Conservation (phyloP, 2,329 filamentous ascomycete species). For the Paecilomyces variotii region DNA sequence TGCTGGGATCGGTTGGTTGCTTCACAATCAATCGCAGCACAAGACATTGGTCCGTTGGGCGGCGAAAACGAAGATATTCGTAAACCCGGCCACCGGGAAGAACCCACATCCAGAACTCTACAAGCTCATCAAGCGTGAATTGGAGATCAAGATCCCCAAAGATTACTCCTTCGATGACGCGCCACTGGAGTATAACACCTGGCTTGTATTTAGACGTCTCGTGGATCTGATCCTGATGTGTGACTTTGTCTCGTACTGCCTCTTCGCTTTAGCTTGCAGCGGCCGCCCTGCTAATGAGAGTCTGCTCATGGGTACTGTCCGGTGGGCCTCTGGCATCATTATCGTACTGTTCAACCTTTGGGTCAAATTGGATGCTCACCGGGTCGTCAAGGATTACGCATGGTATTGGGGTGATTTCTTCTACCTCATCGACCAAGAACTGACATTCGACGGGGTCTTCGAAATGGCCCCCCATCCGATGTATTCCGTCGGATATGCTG, state of each 20-base stretch:
- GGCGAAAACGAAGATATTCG: constrained; percentile 76
- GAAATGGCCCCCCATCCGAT: constrained; percentile 98
- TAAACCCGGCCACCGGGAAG: constrained; percentile 67
- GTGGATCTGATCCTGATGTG: constrained; percentile 98
- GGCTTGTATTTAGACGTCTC: constrained; percentile 89
- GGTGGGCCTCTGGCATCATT: constrained; percentile 70
- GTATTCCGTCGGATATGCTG: constrained; percentile 97
- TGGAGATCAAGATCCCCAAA: constrained; percentile 87
- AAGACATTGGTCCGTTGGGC: constrained; percentile 82
- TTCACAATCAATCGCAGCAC: constrained; percentile 85
- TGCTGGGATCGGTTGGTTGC: constrained; percentile 80
- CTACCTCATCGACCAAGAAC: constrained; percentile 92
- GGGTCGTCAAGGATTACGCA: constrained; percentile 96
- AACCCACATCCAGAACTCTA: constrained; percentile 80
- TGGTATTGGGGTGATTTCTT: constrained; percentile 99
- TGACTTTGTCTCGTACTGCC: constrained; percentile 93
- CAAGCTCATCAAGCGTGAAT: constrained; percentile 73
- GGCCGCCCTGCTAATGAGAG: constrained; percentile 67
- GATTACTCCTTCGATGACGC: constrained; percentile 92
- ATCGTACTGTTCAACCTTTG: constrained; percentile 92
- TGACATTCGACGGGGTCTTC: constrained; percentile 97
- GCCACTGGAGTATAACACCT: constrained; percentile 97
- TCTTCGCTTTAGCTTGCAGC: constrained; percentile 86
- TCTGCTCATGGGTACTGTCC: constrained; percentile 57
- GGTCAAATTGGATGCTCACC: constrained; percentile 96